Evolutionary conservation across 805 yeast genomes (phyloP).

Genomic region (Maudiozyma barnettii): DNA sequence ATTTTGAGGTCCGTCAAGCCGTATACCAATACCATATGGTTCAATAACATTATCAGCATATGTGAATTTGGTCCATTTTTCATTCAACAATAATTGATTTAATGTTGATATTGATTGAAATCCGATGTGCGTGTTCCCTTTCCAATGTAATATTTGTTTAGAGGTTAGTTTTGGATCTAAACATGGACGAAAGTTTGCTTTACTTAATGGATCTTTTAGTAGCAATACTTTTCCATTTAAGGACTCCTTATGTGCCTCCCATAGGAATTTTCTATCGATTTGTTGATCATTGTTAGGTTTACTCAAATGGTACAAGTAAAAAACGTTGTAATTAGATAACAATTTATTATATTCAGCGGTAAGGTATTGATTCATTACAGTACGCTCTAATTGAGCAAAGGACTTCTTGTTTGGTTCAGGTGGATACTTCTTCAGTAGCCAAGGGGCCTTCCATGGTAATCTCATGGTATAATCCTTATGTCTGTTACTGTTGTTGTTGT

Average conservation of each 20-base stretch:
- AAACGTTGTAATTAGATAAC: conserved; percentile 7
- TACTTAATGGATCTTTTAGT: neutral
- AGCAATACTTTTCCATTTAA: too few relatives aligned
- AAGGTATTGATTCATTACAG: neutral
- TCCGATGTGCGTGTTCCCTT: neutral
- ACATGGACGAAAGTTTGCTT: neutral
- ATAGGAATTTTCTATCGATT: too few relatives aligned
- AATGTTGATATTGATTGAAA: neutral
- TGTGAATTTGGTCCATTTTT: neutral
- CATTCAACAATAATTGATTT: neutral
- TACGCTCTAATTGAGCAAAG: neutral
- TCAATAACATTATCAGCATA: neutral
- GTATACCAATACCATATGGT: neutral
- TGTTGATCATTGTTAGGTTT: too few relatives aligned
- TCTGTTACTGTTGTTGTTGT: too few relatives aligned
- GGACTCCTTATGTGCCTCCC: too few relatives aligned
- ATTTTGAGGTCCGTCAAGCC: neutral
- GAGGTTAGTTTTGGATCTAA: neutral
- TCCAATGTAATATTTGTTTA: neutral
- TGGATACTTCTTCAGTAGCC: neutral
- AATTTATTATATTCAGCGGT: conserved; percentile 6
- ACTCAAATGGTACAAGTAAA: conserved; percentile 12
- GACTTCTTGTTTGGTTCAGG: neutral
- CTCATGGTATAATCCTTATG: too few relatives aligned
- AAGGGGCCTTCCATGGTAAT: neutral